Percentiles rank a stretch among this genome's conserved stretches.
Evolutionary conservation across 2,329 filamentous ascomycete species (phyloP).

Genomic region (Talaromyces atroroseus): DNA sequence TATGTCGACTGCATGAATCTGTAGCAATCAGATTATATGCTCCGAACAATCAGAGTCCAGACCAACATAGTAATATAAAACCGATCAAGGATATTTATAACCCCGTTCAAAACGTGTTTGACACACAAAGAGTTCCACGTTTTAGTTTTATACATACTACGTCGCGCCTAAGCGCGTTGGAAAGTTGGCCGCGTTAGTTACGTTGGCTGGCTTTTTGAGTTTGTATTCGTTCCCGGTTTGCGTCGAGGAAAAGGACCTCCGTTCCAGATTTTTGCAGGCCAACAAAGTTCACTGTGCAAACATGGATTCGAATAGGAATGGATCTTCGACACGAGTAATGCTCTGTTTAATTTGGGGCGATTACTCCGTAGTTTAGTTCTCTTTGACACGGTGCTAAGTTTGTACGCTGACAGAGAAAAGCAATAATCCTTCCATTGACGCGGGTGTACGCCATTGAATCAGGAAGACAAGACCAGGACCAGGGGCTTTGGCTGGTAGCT

Average conservation of each 20-base stretch:
- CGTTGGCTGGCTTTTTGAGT: background rate
- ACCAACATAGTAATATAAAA: background rate
- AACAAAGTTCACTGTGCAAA: no score
- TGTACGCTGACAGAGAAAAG: no score
- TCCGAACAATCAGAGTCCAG: background rate
- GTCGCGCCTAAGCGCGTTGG: slow-evolving; percentile 7
- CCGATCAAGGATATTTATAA: background rate
- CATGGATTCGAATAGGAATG: background rate
- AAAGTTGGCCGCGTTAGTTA: background rate
- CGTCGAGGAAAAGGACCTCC: background rate
- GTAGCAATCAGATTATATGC: background rate
- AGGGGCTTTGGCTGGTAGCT: background rate
- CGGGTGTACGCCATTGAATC: no score
- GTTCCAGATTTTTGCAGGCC: no score
- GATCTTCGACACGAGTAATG: background rate
- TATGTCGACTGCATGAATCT: background rate
- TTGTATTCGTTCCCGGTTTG: background rate
- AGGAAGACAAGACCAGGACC: no score
- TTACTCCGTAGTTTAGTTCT: background rate
- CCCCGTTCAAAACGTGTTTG: background rate
- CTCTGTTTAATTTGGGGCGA: background rate
- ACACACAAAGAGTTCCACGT: background rate
- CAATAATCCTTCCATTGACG: no score
- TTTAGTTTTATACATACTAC: background rate
- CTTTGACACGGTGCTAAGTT: background rate